Evolutionary conservation across 352 stramenopile species (phyloP).

Genomic region (Phytopythium kandeliae): DNA sequence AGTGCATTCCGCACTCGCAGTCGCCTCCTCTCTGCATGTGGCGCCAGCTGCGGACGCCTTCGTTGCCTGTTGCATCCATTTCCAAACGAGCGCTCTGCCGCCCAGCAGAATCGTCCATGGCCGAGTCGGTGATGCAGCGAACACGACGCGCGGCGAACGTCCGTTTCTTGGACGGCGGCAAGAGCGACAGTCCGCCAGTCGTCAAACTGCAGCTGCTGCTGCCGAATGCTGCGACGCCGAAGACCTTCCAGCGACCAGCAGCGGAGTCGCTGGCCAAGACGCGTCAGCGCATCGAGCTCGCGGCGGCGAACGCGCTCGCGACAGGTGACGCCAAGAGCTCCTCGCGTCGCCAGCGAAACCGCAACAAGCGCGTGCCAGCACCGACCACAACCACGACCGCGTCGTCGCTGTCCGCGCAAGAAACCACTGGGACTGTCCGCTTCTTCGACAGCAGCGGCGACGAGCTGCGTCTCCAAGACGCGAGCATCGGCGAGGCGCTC

Average conservation of each 20-base stretch:
- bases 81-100: not conserved
- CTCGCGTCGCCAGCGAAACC: conserved; percentile 15
- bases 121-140: not conserved
- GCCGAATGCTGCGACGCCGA: conserved; percentile 25
- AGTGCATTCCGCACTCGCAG: not conserved
- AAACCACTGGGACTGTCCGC: conserved; percentile 15
- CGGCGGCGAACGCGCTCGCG: conserved; percentile 19
- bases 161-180: conserved; percentile 28
- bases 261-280: conserved; percentile 46
- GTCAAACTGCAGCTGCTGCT: conserved; percentile 47
- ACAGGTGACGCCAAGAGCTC: conserved; percentile 7
- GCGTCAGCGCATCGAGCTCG: conserved; percentile 49
- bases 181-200: conserved; percentile 12
- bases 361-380: conserved; percentile 10
- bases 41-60: too few relatives aligned
- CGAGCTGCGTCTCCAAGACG: conserved; percentile 26
- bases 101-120: not conserved
- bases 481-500: conserved; percentile 37
- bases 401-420: conserved; percentile 3
- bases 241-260: conserved; percentile 40
- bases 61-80: too few relatives aligned
- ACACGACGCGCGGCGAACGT: conserved; percentile 38
- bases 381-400: conserved; percentile 2
- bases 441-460: conserved; percentile 29
- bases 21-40: not conserved